Base-by-base conservation (phyloP, 2,329 filamentous ascomycete species). In the Aspergillus oerlinghausenensis region DNA sequence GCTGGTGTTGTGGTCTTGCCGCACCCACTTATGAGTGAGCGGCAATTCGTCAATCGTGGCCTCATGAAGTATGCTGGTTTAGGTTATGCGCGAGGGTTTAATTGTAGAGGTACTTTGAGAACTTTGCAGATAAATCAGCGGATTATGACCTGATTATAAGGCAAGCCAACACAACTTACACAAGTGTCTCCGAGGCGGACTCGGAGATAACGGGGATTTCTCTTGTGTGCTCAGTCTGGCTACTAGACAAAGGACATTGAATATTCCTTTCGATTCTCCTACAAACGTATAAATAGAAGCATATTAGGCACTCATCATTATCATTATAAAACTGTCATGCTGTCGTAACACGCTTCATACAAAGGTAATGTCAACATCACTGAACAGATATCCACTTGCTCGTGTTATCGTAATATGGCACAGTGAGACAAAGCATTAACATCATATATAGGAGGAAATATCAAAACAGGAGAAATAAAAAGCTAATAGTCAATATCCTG, bases 201-300 rank as follows among this genome's bases (percentile, higher is more conserved):
- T 53, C 62, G 62, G 62, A 63, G 61, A 63, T 64, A 64, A 56
- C 43, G 50, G 52, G n/a, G 43, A 52, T 54, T 54, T 49, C 42
- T 14, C 7, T 50, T 56, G n/a, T 11, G 9, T 26, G 11, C 11
- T 35, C 32, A 35, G 32, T 6, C 11, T 11, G 32, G 32, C 11
- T 35, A 6, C 14, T 35, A 29, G 3, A 29, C 28, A 14, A 35
- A 35, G 11, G 11, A 17, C 11, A 7, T 6, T 17, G 32, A n/a
- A 17, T 38, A 38, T 38, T 38, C 14, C 5, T 17, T 17, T 38
- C 6, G 6, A 7, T 17, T 38, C 14, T 38, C 32, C 32, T 38
- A 38, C 32, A 5, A 38, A 38, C 32, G 7, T 38, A 38, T 17
- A 38, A 35, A 14, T 17, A 38, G 32, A 38, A 38, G 14, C 14